Evolutionary conservation across 352 stramenopile genomes (phyloP).

Genomic region (Globisporangium parvum): DNA sequence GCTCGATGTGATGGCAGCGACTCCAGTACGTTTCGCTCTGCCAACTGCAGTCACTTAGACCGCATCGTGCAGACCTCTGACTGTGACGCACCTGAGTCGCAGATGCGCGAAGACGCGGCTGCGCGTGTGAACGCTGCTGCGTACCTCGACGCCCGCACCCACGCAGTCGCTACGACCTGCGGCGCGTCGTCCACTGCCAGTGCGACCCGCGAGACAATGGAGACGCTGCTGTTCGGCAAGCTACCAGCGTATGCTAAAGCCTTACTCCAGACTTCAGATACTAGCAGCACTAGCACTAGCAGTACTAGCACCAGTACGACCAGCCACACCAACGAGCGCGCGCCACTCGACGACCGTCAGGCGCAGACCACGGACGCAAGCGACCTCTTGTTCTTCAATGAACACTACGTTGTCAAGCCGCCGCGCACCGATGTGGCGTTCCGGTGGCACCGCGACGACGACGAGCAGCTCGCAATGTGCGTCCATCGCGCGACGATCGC

Average conservation of each 20-base stretch:
- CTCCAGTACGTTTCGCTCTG: conserved; percentile 22
- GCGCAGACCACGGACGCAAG: neutral
- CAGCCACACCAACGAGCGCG: too few species aligned
- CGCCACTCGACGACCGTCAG: too few species aligned
- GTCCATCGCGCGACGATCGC: conserved; percentile 39
- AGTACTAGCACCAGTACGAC: too few species aligned
- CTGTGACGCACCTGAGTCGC: too few species aligned
- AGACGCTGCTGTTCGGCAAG: conserved; percentile 35
- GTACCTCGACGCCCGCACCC: conserved; percentile 24
- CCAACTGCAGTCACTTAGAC: too few species aligned
- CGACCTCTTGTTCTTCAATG: conserved; percentile 61
- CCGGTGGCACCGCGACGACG: conserved; percentile 69
- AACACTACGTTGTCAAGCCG: conserved; percentile 76
- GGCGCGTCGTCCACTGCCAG: neutral
- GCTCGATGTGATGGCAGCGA: conserved; percentile 51
- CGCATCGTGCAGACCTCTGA: too few species aligned
- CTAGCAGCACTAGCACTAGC: too few species aligned
- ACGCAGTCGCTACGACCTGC: conserved; percentile 13
- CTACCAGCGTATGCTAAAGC: conserved; percentile 22
- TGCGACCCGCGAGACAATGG: conserved; percentile 11
- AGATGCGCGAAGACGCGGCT: conserved; percentile 36
- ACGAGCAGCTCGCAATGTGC: conserved; percentile 72
- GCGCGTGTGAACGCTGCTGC: conserved; percentile 17
- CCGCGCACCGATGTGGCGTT: conserved; percentile 50
- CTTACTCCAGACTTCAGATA: conserved; percentile 9